A percentile compares a stretch with the other conserved stretches of the same genome.
These are phyloP conservation scores for Pythium volutum DNA, from an alignment of 352 stramenopile species.

Conservation along the genomic window DNA sequence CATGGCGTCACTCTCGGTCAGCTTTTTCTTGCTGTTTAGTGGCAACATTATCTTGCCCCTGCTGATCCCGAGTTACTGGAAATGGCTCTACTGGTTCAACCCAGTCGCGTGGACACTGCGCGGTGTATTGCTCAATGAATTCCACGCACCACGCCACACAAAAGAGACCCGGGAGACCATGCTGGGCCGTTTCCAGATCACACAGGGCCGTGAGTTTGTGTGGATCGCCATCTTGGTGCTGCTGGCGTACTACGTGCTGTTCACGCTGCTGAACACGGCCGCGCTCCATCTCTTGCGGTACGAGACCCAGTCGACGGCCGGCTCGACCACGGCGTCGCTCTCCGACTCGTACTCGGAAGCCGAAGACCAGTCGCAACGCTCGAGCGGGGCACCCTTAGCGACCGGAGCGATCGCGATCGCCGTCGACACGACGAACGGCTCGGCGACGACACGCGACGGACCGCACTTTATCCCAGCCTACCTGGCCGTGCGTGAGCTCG, in stretches of 20 bases:
- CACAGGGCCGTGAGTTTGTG: conserved; percentile 26
- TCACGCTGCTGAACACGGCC: conserved; percentile 28
- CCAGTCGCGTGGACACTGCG: conserved; percentile 60
- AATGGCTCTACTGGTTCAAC: conserved; percentile 76
- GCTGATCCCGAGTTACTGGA: conserved; percentile 46
- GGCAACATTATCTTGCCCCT: conserved; percentile 61
- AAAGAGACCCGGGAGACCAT: not conserved
- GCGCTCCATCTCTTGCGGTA: conserved; percentile 31
- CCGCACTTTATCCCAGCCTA: conserved; percentile 15
- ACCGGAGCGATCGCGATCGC: no score
- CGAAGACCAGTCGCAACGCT: not conserved
- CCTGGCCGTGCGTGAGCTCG: conserved; percentile 19
- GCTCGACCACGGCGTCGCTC: not conserved
- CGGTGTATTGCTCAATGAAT: conserved; percentile 43
- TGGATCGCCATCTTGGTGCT: conserved; percentile 34
- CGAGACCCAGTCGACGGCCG: conserved; percentile 21
- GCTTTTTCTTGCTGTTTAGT: conserved; percentile 63
- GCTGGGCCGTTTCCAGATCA: conserved; percentile 27
- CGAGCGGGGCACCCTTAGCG: no score
- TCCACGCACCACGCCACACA: conserved; percentile 28
- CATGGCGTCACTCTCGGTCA: conserved; percentile 45
- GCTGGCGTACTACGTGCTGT: conserved; percentile 32
- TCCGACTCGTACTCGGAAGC: conserved; percentile 16
- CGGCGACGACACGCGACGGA: not conserved
- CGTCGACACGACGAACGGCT: no score